Base-by-base conservation (phyloP, 495 filamentous ascomycete genomes). In the Daldinia loculata region DNA sequence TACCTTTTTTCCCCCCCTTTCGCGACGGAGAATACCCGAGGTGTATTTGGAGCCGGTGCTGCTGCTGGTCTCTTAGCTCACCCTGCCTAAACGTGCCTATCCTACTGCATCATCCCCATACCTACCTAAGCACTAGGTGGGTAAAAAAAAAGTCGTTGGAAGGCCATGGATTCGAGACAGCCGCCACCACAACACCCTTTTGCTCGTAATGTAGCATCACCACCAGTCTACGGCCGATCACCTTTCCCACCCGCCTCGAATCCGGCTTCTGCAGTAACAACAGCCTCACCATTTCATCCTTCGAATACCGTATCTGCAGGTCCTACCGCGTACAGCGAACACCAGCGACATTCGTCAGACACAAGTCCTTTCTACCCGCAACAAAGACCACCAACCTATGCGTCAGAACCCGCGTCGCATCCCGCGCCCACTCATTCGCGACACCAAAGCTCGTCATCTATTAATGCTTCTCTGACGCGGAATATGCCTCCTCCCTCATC, bases 401-500 rank as follows among this genome's bases (percentile, higher is more conserved):
- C 78, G 50, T 72, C 79, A 34, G 84, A 85, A 19, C 79, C 82
- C 55, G 77, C 79, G 38, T 74, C 83, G 14, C 80, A 84, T 73
- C 76, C 80, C 51, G 75, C 79, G 55, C 74, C 78, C 30, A 69
- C 78, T 29, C 85, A 88, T 74, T 79, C 84, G 66, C 84, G 85
- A 70, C 84, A 86, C 68, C 83, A 79, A 55, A 87, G 85, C 77
- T 70, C 83, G 26, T 86, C 85, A 26, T 86, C 85, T 17, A 76
- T 86, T 15, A 81, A 81, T 27, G 82, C 79, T 8, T 77, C 82
- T 45, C 75, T 85, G 43, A 81, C 77, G 74, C 81, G 84, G 71
- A 80, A 67, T 39, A 86, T 87, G 84, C 84, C 84, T 59, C 86
- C 85, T 41, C 84, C 85, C 26, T 86, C 85, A 32, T 81, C 86